phyloP scores from a whole-genome alignment of 1,284 basidiomycete species.

The Fomitopsis schrenkii region DNA sequence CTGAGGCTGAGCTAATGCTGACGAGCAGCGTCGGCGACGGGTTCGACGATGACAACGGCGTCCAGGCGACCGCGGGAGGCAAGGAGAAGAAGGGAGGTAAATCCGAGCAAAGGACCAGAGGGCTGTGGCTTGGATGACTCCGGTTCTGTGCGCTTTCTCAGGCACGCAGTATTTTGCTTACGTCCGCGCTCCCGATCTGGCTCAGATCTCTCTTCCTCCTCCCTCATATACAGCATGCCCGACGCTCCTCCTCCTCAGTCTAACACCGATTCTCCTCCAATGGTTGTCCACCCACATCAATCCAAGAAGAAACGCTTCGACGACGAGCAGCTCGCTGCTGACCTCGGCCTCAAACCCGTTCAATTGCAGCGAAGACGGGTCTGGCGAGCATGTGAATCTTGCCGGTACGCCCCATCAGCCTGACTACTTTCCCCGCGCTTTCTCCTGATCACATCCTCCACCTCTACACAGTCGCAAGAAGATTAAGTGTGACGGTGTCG shows the following conservation, averaged over 20 bases:
- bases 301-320: conserved; percentile 69
- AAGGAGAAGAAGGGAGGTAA: not conserved
- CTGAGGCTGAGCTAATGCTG: not conserved
- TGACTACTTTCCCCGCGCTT: not conserved
- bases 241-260: conserved; percentile 45
- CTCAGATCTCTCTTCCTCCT: conserved; percentile 10
- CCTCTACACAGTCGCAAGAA: conserved; percentile 65
- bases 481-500: conserved; percentile 83
- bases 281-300: conserved; percentile 42
- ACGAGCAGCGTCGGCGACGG: not conserved
- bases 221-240: conserved; percentile 41
- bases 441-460: conserved; percentile 6
- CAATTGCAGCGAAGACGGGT: conserved; percentile 72
- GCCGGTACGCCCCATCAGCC: conserved; percentile 49
- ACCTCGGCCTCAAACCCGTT: conserved; percentile 63
- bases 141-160: conserved; percentile 5
- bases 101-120: not conserved
- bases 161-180: conserved; percentile 5
- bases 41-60: not conserved
- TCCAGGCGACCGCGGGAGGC: not conserved
- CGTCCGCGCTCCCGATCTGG: conserved; percentile 10
- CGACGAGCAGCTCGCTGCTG: conserved; percentile 47
- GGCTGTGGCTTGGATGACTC: conserved; percentile 1
- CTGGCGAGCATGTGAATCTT: conserved; percentile 82
- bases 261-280: conserved; percentile 36